These are phyloP conservation scores for Cladosporium sp. DNA, from an alignment of 2,329 filamentous ascomycete species.

Conservation along the genomic window DNA sequence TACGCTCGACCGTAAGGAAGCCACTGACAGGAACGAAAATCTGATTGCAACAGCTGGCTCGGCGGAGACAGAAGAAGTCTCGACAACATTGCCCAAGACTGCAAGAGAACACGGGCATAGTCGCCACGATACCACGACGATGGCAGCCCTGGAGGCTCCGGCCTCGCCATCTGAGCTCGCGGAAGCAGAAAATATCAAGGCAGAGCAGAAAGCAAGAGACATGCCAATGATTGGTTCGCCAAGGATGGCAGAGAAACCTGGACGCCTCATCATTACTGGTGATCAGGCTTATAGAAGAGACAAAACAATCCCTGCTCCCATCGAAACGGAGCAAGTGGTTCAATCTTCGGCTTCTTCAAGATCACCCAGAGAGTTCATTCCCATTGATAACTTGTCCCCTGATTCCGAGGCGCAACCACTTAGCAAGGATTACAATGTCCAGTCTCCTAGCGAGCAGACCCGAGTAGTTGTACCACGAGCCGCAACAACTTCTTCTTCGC, in stretches of 20 bases:
- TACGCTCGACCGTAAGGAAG: neutral
- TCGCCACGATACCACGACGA: neutral
- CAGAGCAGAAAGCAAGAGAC: slow-evolving; percentile 18
- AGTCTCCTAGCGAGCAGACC: slow-evolving; percentile 5
- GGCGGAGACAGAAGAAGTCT: neutral
- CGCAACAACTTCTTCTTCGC: neutral
- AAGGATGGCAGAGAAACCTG: slow-evolving; percentile 7
- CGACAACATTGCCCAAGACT: neutral
- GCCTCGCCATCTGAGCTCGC: neutral
- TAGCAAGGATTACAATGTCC: neutral
- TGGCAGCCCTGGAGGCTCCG: slow-evolving; percentile 6
- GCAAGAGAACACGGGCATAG: neutral
- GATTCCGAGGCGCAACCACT: neutral
- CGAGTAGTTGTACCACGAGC: neutral
- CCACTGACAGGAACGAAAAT: no score
- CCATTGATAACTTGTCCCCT: neutral
- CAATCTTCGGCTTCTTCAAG: neutral
- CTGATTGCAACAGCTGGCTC: neutral
- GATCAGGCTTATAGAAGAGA: neutral
- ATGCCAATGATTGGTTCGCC: slow-evolving; percentile 9
- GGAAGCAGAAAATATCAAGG: neutral
- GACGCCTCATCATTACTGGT: slow-evolving; percentile 12
- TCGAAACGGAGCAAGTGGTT: neutral
- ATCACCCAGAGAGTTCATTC: neutral
- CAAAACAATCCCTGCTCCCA: neutral